Percentiles rank a stretch among this genome's conserved stretches.
phyloP scores from a whole-genome alignment of 768 basidiomycete species.

The Lentinula sp. region DNA sequence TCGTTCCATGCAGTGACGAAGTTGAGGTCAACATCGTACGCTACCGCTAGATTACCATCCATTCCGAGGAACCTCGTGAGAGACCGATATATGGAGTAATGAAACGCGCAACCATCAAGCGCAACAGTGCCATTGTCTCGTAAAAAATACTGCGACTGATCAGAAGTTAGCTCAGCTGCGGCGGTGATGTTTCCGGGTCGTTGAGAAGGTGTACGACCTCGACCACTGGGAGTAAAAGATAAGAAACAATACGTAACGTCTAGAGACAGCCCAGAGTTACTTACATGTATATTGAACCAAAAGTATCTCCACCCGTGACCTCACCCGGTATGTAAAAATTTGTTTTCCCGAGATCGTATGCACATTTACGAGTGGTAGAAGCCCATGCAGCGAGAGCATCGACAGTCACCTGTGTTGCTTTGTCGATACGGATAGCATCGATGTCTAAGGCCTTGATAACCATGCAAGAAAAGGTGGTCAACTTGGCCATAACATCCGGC shows the following conservation, averaged over 20 bases:
- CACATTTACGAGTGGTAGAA: constrained; percentile 67
- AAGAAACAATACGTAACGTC: background rate
- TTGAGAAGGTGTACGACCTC: constrained; percentile 77
- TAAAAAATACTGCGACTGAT: constrained; percentile 71
- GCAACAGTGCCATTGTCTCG: constrained; percentile 59
- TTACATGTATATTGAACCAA: constrained; percentile 81
- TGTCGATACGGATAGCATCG: constrained; percentile 94
- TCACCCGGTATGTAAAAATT: constrained; percentile 93
- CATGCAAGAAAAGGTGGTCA: constrained; percentile 79
- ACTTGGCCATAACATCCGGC: constrained; percentile 69
- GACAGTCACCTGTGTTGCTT: constrained; percentile 87
- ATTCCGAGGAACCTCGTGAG: constrained; percentile 87
- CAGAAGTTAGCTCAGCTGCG: constrained; percentile 59
- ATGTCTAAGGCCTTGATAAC: constrained; percentile 84
- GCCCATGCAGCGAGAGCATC: constrained; percentile 78
- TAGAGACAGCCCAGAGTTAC: constrained; percentile 17
- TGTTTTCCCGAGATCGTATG: constrained; percentile 63
- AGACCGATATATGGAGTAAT: constrained; percentile 89
- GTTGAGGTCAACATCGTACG: constrained; percentile 77
- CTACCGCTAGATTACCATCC: constrained; percentile 92
- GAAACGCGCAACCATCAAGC: constrained; percentile 82
- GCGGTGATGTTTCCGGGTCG: constrained; percentile 60
- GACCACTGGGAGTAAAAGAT: constrained; percentile 47
- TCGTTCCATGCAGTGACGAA: constrained; percentile 89
- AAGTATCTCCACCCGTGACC: constrained; percentile 91